Conservation (phyloP, 345 rosid genomes). For the Euphorbia tirucalli region DNA sequence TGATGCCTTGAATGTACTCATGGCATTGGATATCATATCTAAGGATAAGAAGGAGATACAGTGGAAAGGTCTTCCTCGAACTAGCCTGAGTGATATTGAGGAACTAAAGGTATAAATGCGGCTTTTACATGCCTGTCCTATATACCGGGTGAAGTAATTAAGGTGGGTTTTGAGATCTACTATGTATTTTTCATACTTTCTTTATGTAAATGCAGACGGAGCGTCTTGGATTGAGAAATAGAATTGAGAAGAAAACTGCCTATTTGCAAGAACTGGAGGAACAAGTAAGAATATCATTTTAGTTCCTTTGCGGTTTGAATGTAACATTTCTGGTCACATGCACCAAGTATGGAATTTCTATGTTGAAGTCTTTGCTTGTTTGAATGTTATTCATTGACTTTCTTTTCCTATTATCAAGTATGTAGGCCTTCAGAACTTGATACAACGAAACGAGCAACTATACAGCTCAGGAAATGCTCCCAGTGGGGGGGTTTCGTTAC, state of each 20-base stretch:
- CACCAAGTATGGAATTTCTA: conserved; percentile 11
- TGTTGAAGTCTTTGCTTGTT: conserved; percentile 15
- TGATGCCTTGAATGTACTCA: conserved; percentile 97
- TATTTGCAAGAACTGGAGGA: conserved; percentile 91
- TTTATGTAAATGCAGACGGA: conserved; percentile 48
- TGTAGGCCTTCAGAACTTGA: conserved; percentile 83
- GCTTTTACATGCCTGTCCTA: conserved; percentile 12
- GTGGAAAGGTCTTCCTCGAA: conserved; percentile 98
- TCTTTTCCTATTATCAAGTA: conserved; percentile 42
- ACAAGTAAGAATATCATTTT: conserved; percentile 56
- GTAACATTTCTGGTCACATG: conserved; percentile 9
- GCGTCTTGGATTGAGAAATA: conserved; percentile 64
- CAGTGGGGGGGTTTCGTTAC: conserved; percentile 86
- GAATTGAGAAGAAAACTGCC: conserved; percentile 85
- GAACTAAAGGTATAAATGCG: conserved; percentile 73
- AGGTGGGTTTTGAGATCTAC: conserved; percentile 18
- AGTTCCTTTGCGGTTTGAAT: conserved; percentile 13
- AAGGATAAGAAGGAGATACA: conserved; percentile 97
- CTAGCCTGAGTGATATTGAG: conserved; percentile 87
- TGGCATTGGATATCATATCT: conserved; percentile 98
- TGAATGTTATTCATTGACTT: conserved; percentile 8
- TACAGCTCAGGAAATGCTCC: conserved; percentile 80
- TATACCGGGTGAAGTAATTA: conserved; percentile 12
- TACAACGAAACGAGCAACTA: conserved; percentile 75
- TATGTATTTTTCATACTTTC: conserved; percentile 17